Percentiles rank a stretch among this genome's conserved stretches.
These are phyloP conservation scores for Neurospora sp. DNA, from an alignment of 495 filamentous ascomycete genomes.

Conservation along the genomic window DNA sequence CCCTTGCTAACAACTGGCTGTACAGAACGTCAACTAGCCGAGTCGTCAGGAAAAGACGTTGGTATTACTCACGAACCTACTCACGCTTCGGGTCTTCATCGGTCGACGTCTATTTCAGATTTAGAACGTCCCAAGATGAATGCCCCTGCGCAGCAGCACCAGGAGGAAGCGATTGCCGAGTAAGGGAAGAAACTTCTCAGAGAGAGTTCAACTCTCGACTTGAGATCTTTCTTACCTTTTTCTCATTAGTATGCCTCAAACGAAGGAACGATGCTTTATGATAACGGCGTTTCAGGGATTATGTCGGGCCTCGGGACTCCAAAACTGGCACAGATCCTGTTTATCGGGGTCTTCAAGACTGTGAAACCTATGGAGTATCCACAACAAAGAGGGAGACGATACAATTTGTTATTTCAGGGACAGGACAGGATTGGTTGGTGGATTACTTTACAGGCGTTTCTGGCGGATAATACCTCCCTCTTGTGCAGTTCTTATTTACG, in stretches of 20 bases:
- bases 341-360: neutral
- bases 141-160: neutral
- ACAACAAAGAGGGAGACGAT: neutral
- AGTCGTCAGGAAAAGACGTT: neutral
- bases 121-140: neutral
- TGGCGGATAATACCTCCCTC: neutral
- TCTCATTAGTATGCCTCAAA: neutral
- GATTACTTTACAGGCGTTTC: neutral
- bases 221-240: too few relatives aligned
- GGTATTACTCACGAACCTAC: neutral
- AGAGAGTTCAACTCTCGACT: too few relatives aligned
- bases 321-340: neutral
- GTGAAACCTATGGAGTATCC: neutral
- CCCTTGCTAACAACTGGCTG: neutral
- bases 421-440: neutral
- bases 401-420: neutral
- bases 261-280: neutral
- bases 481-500: neutral
- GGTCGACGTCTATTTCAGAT: constrained; percentile 3
- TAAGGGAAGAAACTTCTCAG: too few relatives aligned
- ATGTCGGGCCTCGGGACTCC: neutral
- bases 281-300: neutral
- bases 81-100: constrained; percentile 2
- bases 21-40: constrained; percentile 2
- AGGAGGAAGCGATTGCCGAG: neutral